Evolutionary conservation across 768 basidiomycete species (phyloP), one percentile per base, ranked within the genome.

Genomic region (Dendrothele bispora): DNA sequence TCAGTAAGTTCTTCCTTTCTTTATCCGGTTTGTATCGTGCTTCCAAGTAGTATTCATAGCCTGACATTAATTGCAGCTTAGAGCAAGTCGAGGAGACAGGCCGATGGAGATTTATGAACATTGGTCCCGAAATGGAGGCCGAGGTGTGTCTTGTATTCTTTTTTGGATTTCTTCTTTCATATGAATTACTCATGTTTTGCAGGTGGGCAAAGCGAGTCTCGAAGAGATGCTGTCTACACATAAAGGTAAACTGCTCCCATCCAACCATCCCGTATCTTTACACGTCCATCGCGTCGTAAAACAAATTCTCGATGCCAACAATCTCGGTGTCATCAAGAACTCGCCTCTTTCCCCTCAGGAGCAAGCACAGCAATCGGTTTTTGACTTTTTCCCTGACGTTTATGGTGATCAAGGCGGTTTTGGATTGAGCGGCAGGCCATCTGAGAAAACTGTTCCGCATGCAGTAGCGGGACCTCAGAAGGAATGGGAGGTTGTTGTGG

Each of bases 41-140:
- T 17, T 15, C 14, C 43, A 18, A 14, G 26, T 36, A 4, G 10
- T 21, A 24, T 17, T 26, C 15, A 41, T 11, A 17, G 24, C 22
- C 11, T 10, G 21, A 21, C 12, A 11, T 41, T 41, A 22, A 21
- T 10, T n/a, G 35, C 52, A 94, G 91, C 58, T 72, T 95, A 22
- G 94, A 98, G 61, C 76, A 80, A 59, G 88, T 92, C 0, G 83
- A 88, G 2, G 86, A 94, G 61, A 95, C 91, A 0, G 91, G 92
- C 0, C 70, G 95, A 47, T 86, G 86, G 79, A 68, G 95, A 18
- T 97, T 95, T 62, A 95, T 98, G 80, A 86, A 89, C 59, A 75
- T 85, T 3, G 76, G 76, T 34, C 75, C 75, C 0, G 70, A 72
- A 43, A 66, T 64, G 22, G 90, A 94, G 66, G 70, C 76, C 7